phyloP scores from a whole-genome alignment of 2,329 filamentous ascomycete genomes.

The Chalara sp. region DNA sequence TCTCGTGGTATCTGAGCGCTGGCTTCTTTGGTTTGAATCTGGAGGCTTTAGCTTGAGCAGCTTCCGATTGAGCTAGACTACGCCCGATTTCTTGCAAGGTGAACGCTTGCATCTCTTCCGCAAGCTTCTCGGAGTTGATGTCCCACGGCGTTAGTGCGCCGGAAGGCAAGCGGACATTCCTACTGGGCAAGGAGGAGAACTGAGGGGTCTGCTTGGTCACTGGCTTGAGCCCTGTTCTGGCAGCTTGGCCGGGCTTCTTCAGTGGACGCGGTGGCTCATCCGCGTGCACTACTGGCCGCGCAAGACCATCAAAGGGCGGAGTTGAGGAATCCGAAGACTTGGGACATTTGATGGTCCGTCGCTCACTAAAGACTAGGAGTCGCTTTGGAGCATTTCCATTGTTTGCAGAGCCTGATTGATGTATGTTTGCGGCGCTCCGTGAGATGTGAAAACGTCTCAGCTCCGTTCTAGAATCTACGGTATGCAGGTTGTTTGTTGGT shows the following conservation, averaged over 20 bases:
- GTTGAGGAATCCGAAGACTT: constrained; percentile 2
- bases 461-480: too few relatives aligned
- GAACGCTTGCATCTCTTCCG: constrained; percentile 51
- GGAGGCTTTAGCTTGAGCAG: constrained; percentile 17
- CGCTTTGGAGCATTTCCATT: constrained; percentile 1
- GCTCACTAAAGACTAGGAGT: constrained; percentile 49
- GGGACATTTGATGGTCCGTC: constrained; percentile 30
- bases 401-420: not conserved
- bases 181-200: not conserved
- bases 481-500: not conserved
- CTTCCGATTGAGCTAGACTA: constrained; percentile 15
- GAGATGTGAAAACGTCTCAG: constrained; percentile 48
- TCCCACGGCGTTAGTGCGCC: constrained; percentile 32
- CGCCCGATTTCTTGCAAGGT: constrained; percentile 49
- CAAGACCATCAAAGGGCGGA: not conserved
- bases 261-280: constrained; percentile 7
- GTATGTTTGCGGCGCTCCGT: constrained; percentile 29
- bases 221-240: constrained; percentile 10
- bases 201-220: constrained; percentile 9
- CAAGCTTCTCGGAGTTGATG: constrained; percentile 34
- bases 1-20: constrained; percentile 46
- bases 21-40: constrained; percentile 51
- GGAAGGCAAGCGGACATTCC: constrained; percentile 27
- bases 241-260: constrained; percentile 21
- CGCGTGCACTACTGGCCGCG: not conserved